phyloP scores from a whole-genome alignment of 495 filamentous ascomycete genomes.

The Ramalina intermedia region DNA sequence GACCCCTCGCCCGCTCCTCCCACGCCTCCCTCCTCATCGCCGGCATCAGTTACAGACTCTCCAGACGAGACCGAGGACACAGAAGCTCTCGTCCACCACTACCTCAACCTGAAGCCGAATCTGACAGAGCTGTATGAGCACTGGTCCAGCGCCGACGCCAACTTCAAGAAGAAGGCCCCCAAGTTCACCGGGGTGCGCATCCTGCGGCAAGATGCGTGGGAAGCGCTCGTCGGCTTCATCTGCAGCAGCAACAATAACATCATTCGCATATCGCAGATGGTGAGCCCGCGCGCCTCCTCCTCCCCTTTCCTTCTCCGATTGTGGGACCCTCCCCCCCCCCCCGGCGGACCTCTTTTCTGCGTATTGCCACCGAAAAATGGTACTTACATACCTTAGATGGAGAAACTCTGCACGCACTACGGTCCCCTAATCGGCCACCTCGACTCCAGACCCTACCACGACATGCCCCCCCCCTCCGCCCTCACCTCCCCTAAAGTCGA shows the following conservation, averaged over 20 bases:
- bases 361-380: too few relatives aligned
- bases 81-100: slow-evolving; percentile 52
- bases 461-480: slow-evolving; percentile 66
- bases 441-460: slow-evolving; percentile 59
- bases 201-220: slow-evolving; percentile 90
- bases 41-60: slow-evolving; percentile 11
- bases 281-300: slow-evolving; percentile 11
- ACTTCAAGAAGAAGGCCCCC: slow-evolving; percentile 78
- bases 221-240: slow-evolving; percentile 85
- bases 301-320: neutral
- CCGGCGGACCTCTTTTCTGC: too few relatives aligned
- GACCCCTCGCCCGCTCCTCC: slow-evolving; percentile 15
- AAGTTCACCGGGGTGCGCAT: slow-evolving; percentile 90
- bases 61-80: slow-evolving; percentile 41
- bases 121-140: slow-evolving; percentile 63
- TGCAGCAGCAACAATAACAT: slow-evolving; percentile 99
- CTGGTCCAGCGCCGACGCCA: slow-evolving; percentile 75
- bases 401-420: slow-evolving; percentile 79
- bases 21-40: slow-evolving; percentile 23
- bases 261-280: slow-evolving; percentile 85
- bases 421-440: slow-evolving; percentile 61
- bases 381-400: too few relatives aligned
- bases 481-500: slow-evolving; percentile 60
- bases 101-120: slow-evolving; percentile 68
- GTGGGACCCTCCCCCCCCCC: neutral